Percentiles rank a stretch among this genome's conserved stretches.
Evolutionary conservation across 495 filamentous ascomycete species (phyloP).

Genomic region (Glutinoglossum americanum): DNA sequence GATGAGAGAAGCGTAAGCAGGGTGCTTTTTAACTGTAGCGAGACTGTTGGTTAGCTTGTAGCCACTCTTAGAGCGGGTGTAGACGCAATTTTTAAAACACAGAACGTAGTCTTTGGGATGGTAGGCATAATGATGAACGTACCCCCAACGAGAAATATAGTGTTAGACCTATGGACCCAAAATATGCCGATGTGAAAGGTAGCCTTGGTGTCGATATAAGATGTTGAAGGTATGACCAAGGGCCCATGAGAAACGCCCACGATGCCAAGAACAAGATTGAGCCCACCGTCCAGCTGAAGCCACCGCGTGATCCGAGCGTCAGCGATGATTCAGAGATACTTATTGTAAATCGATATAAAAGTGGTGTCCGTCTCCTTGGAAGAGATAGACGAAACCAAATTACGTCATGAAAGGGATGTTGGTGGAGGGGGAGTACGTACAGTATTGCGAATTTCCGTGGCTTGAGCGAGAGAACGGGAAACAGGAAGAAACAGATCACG

Average conservation of each 20-base stretch:
- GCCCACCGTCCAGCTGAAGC: constrained; percentile 73
- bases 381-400: background rate
- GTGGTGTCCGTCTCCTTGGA: background rate
- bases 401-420: background rate
- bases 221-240: constrained; percentile 58
- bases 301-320: background rate
- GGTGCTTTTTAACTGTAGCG: constrained; percentile 46
- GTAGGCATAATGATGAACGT: constrained; percentile 23
- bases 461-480: constrained; percentile 53
- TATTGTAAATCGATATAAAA: background rate
- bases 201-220: constrained; percentile 65
- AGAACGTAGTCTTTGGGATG: background rate
- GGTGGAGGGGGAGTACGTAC: constrained; percentile 35
- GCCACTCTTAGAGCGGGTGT: background rate
- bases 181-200: constrained; percentile 92
- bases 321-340: background rate
- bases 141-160: constrained; percentile 83
- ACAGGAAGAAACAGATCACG: constrained; percentile 72
- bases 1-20: constrained; percentile 67
- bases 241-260: constrained; percentile 88
- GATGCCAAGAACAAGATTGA: constrained; percentile 78
- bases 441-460: constrained; percentile 89
- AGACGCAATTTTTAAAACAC: background rate
- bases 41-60: constrained; percentile 1
- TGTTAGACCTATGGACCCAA: constrained; percentile 78